Evolutionary conservation across 768 basidiomycete species (phyloP).

Genomic region (Steccherinum ochraceum): DNA sequence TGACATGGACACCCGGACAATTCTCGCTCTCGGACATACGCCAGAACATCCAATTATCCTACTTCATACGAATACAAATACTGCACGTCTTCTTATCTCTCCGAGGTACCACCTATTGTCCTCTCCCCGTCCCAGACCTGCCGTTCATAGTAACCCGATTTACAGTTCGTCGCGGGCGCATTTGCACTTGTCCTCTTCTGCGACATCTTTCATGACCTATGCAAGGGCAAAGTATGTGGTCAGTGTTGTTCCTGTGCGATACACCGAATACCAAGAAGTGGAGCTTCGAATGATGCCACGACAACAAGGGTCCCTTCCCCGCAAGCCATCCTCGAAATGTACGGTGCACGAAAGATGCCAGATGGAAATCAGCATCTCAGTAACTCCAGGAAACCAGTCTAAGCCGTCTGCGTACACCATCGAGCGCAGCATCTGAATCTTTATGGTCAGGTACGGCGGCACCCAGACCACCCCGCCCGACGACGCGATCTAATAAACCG

Average conservation of each 20-base stretch:
- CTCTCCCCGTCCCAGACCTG: too few species aligned
- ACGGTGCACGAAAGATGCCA: too few species aligned
- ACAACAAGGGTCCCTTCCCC: background rate
- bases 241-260: background rate
- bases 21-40: background rate
- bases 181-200: constrained; percentile 42
- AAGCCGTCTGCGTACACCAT: background rate
- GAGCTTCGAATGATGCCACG: background rate
- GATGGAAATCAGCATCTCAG: too few species aligned
- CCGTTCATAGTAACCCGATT: too few species aligned
- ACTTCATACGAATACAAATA: too few species aligned
- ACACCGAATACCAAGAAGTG: background rate
- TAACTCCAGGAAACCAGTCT: too few species aligned
- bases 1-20: too few species aligned
- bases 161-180: constrained; percentile 33
- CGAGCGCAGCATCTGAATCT: background rate
- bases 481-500: background rate
- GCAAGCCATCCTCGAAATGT: background rate
- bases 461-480: background rate
- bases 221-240: background rate
- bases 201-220: constrained; percentile 44
- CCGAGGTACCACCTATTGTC: too few species aligned
- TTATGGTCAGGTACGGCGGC: background rate
- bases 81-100: too few species aligned
- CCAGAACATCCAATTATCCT: background rate